Base-by-base conservation (phyloP, 257 asterid genomes). In the Lycium barbarum region DNA sequence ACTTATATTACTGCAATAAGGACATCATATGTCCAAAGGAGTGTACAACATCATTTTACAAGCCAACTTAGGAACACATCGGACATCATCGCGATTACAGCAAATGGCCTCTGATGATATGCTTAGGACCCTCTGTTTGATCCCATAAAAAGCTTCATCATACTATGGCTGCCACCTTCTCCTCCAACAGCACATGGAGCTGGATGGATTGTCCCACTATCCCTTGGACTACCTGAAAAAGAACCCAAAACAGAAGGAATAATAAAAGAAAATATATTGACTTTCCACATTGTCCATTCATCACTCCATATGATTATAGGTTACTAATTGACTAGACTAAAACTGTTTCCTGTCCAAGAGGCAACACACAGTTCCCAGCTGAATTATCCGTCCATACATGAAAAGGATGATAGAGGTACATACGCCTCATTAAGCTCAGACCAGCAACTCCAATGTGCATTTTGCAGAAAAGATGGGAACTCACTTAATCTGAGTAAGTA, bases 121-220 rank as follows among this genome's bases (percentile, higher is more conserved):
- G 33, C 80, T 72, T 45, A 45, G 36, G 11, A 73, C 6, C 18
- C n/a, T 43, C 55, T 73, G 40, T 20, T 20, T 73, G 80, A 73
- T n/a, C 40, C 58, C 80, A 11, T 9, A 72, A 72, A 10, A 18
- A 43, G 26, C 38, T 70, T 17, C 22, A 17, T 70, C 8, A n/a
- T 71, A 8, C 33, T 35, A 71, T 43, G 0, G 57, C 22, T 18
- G 33, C 61, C 51, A 62, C 57, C 79, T 40, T 40, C 36, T 71
- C 79, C 57, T 9, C 18, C 47, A 13, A 26, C 33, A 26, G 20
- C 13, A 47, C 57, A 71, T 71, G 79, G 79, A 47, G 58, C 59
- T 10, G 17, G 26, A 86, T 86, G 74, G 33, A 26, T 26, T 26
- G 33, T 55, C 58, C 82, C 83, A 84, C 86, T 55, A 86, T 67